These are phyloP conservation scores for Hemisphaericaspora subhashii DNA, from an alignment of 1,139 yeast genomes.

Conservation along the genomic window DNA sequence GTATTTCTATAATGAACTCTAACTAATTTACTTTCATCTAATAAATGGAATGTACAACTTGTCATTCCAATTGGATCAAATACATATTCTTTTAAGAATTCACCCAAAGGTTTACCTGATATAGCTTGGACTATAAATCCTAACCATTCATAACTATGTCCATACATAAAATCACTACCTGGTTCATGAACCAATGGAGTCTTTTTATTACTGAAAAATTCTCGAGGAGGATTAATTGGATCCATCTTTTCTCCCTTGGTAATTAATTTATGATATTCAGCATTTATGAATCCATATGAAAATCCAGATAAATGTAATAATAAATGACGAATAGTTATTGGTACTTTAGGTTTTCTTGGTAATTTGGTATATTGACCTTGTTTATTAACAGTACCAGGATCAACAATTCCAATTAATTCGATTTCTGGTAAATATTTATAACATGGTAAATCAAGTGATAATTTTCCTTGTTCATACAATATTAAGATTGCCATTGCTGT, in stretches of 20 bases:
- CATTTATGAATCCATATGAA: slow-evolving; percentile 44
- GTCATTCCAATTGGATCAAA: slow-evolving; percentile 48
- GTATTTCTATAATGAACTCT: slow-evolving; percentile 24
- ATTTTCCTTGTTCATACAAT: slow-evolving; percentile 44
- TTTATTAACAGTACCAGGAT: slow-evolving; percentile 30
- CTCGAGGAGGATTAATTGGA: slow-evolving; percentile 25
- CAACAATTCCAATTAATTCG: slow-evolving; percentile 40
- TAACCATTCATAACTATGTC: slow-evolving; percentile 54
- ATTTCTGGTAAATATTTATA: slow-evolving; percentile 42
- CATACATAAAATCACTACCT: slow-evolving; percentile 53
- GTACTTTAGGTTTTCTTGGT: slow-evolving; percentile 32
- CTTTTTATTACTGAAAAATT: slow-evolving; percentile 27
- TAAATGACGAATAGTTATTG: slow-evolving; percentile 49
- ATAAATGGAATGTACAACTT: slow-evolving; percentile 36
- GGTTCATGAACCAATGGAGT: slow-evolving; percentile 53
- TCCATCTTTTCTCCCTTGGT: slow-evolving; percentile 21
- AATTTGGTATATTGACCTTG: slow-evolving; percentile 32
- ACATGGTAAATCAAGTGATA: slow-evolving; percentile 44
- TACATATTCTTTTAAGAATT: slow-evolving; percentile 37
- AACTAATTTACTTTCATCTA: slow-evolving; percentile 25
- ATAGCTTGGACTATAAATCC: slow-evolving; percentile 47
- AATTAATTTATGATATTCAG: slow-evolving; percentile 24
- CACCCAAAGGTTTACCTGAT: slow-evolving; percentile 43
- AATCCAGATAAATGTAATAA: slow-evolving; percentile 55
- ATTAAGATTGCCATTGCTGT: slow-evolving; percentile 49